These are phyloP conservation scores for Penicillium coprophilum DNA, from an alignment of 495 filamentous ascomycete species.

Conservation along the genomic window DNA sequence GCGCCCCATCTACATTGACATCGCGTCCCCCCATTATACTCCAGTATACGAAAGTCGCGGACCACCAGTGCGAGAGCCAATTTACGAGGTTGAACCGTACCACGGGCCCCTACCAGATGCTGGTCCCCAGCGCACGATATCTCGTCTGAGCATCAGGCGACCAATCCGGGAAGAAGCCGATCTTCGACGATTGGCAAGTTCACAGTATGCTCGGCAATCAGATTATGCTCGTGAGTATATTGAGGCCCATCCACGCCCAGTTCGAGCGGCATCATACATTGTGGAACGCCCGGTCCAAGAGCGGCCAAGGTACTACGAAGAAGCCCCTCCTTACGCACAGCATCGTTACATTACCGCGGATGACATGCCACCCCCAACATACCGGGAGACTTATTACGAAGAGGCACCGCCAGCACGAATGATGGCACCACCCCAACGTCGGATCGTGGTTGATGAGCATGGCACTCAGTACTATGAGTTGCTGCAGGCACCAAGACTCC, in stretches of 20 bases:
- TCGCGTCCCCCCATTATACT: slow-evolving; percentile 47
- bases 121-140: slow-evolving; percentile 38
- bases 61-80: slow-evolving; percentile 27
- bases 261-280: slow-evolving; percentile 62
- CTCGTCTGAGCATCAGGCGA: slow-evolving; percentile 41
- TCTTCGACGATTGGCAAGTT: slow-evolving; percentile 59
- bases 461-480: slow-evolving; percentile 70
- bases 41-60: slow-evolving; percentile 41
- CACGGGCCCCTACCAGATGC: slow-evolving; percentile 40
- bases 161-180: slow-evolving; percentile 55
- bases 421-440: slow-evolving; percentile 58
- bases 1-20: slow-evolving; percentile 49
- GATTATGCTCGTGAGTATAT: slow-evolving; percentile 51
- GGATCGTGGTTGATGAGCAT: slow-evolving; percentile 68
- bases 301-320: slow-evolving; percentile 57
- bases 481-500: slow-evolving; percentile 41
- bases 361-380: slow-evolving; percentile 56
- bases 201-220: slow-evolving; percentile 50
- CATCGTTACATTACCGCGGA: slow-evolving; percentile 50
- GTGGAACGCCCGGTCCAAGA: slow-evolving; percentile 52
- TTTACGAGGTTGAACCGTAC: slow-evolving; percentile 40
- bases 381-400: slow-evolving; percentile 48
- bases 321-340: slow-evolving; percentile 43
- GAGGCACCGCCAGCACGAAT: slow-evolving; percentile 45
- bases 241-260: slow-evolving; percentile 44